Base-by-base conservation (phyloP, 2,329 filamentous ascomycete genomes). In the Aspergillus ibericus region DNA sequence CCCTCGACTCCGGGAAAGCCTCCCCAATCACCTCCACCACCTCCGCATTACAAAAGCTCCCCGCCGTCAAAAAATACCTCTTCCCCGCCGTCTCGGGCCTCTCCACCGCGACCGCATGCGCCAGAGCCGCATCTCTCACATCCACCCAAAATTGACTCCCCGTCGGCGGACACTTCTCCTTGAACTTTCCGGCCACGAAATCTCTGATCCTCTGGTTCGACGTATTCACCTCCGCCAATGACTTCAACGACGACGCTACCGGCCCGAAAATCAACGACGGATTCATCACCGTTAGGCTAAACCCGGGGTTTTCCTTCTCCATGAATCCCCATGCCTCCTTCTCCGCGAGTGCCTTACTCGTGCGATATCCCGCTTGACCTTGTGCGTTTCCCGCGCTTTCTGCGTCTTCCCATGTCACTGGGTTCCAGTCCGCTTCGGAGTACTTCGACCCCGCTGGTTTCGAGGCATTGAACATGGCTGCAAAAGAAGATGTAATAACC, bases 171-270 rank as follows among this genome's bases (percentile, higher is more conserved):
- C 88, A 81, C 27, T 79, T 78, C 1, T 81, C 74, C 61, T 82
- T 84, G 10, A 53, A 50, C 57, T 82, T 81, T 20, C 88, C 88
- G 2, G 78, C 80, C 10, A 87, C 80, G 53, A 88, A 76, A 90
- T 82, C 36, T 85, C 82, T 88, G 76, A 90, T 82, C 34, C 86
- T 82, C 63, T 86, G 80, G 72, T 90, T 91, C 29, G 87, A 89
- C 1, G 86, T 88, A 75, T 91, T 92, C 50, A 91, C 76, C 1
- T 74, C 77, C 20, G 83, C 80, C 0, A 88, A 77, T 16, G 76
- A 80, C 53, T 83, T 80, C 0, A 91, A 79, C 60, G 84, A 83
- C 63, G 88, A 82, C 32, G 83, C 79, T 13, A 87, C 73, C 0
- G 86, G 86, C 0, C 86, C 86, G 18, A 87, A 83, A 0, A 85